Conservation (phyloP, 495 filamentous ascomycete species). For the Choiromyces venosus region DNA sequence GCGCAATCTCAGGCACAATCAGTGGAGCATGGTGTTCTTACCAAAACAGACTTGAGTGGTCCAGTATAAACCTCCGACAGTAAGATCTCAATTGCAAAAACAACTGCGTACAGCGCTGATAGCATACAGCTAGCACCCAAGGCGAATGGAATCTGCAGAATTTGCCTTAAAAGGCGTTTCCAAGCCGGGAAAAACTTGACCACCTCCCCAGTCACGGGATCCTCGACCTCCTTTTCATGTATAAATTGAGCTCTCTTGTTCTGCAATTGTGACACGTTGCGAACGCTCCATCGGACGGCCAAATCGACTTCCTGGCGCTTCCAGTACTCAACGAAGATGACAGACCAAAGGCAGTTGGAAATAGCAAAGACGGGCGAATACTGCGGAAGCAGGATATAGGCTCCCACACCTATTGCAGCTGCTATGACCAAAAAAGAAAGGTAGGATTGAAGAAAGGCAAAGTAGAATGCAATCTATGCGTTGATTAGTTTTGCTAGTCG, state of each 20-base stretch:
- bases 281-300: slow-evolving; percentile 85
- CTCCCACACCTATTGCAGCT: slow-evolving; percentile 71
- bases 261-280: slow-evolving; percentile 77
- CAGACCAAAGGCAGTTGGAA: slow-evolving; percentile 77
- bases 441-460: slow-evolving; percentile 91
- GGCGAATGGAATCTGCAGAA: slow-evolving; percentile 86
- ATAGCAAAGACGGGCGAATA: slow-evolving; percentile 81
- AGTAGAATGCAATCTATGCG: slow-evolving; percentile 77
- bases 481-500: not conserved
- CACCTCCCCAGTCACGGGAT: slow-evolving; percentile 80
- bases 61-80: slow-evolving; percentile 90
- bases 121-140: slow-evolving; percentile 62
- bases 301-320: slow-evolving; percentile 89
- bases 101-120: slow-evolving; percentile 74
- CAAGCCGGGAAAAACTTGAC: slow-evolving; percentile 69
- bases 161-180: slow-evolving; percentile 70
- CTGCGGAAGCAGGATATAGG: slow-evolving; percentile 75
- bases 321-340: slow-evolving; percentile 94
- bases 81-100: slow-evolving; percentile 94
- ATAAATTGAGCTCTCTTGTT: slow-evolving; percentile 69
- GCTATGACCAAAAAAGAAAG: slow-evolving; percentile 81
- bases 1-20: slow-evolving; percentile 17
- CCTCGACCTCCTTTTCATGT: slow-evolving; percentile 66
- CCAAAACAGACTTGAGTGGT: slow-evolving; percentile 77
- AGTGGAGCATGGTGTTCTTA: slow-evolving; percentile 46